Evolutionary conservation across 2,329 filamentous ascomycete genomes (phyloP), one percentile per base, ranked within the genome.

Genomic region (Fusarium pininemorale): DNA sequence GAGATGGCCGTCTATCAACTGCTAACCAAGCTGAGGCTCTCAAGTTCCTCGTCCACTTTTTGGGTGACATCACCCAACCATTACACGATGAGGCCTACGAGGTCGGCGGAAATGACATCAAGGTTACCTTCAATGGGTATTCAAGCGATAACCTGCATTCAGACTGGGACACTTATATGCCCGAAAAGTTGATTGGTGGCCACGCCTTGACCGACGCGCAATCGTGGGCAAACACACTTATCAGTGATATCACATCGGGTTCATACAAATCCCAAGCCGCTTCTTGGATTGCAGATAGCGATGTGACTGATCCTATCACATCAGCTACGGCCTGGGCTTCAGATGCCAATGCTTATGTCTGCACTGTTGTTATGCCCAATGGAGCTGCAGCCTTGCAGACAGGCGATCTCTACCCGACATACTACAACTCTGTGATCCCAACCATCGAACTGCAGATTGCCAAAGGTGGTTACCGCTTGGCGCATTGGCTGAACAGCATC

Each of bases 111-210:
- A 63, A 63, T 5, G 53, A 58, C 18, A 63, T 63, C 41, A 58
- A 59, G 35, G 60, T 63, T 16, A 63, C 60, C 6, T 63, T 63
- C 2, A 59, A 63, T 2, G 60, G 60, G 1, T 63, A 14, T 14
- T 26, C 32, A 6, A 16, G 53, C 9, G 60, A 63, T 41, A 63
- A 63, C 11, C 20, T 63, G 13, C 60, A 63, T 18, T 30, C 53
- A 18, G 60, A 63, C 42, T 63, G 60, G 60, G 60, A 63, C 12
- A 63, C 60, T 1, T 63, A 63, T 16, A 63, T 63, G 60, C 60
- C 60, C 1, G 60, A 63, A 18, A 63, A 63, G 1, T n/a, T 63
- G 18, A 59, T 63, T 14, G 53, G 60, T 7, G 60, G 60, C 10
- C 32, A 57, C 14, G 32, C 60, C 42, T 32, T 63, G n/a, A 63